These are phyloP conservation scores for Biscogniauxia marginata DNA, from an alignment of 2,329 filamentous ascomycete species.

Conservation along the genomic window DNA sequence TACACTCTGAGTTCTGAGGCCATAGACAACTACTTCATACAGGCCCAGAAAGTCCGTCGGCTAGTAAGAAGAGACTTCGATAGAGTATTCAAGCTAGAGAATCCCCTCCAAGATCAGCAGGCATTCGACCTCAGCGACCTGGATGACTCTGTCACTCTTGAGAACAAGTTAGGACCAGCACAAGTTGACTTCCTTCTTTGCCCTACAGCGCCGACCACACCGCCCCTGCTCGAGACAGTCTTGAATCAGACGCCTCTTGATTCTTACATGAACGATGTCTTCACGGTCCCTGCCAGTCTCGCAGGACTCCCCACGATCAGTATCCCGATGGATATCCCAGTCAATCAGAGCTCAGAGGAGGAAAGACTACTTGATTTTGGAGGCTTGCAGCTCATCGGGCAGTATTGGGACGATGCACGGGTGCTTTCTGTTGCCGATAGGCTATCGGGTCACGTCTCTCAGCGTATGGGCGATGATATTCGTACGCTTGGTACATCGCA, in stretches of 20 bases:
- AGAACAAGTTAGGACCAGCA: constrained; percentile 55
- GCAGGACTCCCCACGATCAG: constrained; percentile 88
- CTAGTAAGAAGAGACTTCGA: constrained; percentile 88
- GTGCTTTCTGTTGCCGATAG: constrained; percentile 57
- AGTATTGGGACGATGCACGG: constrained; percentile 72
- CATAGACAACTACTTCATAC: constrained; percentile 94
- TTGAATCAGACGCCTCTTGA: constrained; percentile 59
- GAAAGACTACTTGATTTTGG: constrained; percentile 41
- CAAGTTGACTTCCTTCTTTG: constrained; percentile 84
- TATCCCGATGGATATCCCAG: constrained; percentile 60
- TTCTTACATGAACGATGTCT: constrained; percentile 88
- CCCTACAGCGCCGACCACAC: constrained; percentile 78
- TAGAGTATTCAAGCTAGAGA: constrained; percentile 65
- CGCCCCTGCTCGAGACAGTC: constrained; percentile 64
- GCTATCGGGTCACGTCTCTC: constrained; percentile 24
- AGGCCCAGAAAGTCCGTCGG: constrained; percentile 84
- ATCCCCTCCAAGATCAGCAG: constrained; percentile 60
- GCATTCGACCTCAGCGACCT: constrained; percentile 62
- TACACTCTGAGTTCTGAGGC: constrained; percentile 88
- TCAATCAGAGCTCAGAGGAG: constrained; percentile 28
- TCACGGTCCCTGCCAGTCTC: constrained; percentile 91
- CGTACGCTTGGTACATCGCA: background rate
- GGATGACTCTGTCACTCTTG: constrained; percentile 48
- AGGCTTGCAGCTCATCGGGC: constrained; percentile 76
- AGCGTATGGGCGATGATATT: constrained; percentile 4